Evolutionary conservation across 805 yeast species (phyloP).

Genomic region (Candida coquimbonensis): DNA sequence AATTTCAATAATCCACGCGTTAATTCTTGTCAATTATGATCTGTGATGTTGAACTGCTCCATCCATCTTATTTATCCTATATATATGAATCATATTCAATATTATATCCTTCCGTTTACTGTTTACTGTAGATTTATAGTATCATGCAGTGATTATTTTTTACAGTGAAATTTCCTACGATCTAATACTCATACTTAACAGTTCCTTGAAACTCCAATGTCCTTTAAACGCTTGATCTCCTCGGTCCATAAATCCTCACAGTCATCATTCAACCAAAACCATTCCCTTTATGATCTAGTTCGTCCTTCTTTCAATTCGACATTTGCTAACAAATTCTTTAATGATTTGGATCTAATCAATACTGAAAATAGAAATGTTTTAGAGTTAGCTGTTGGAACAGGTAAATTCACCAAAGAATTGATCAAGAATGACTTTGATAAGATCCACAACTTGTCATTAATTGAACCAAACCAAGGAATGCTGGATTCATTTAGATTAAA

Average conservation of each 20-base stretch:
- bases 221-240: not conserved
- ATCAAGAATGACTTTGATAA: slow-evolving; percentile 30
- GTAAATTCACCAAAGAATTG: slow-evolving; percentile 48
- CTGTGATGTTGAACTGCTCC: not conserved
- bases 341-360: slow-evolving; percentile 26
- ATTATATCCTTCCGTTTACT: too few species aligned
- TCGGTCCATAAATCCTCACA: slow-evolving; percentile 29
- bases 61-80: too few species aligned
- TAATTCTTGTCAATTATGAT: not conserved
- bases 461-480: slow-evolving; percentile 58
- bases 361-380: slow-evolving; percentile 20
- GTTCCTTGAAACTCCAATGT: too few species aligned
- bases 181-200: too few species aligned
- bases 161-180: too few species aligned
- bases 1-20: not conserved
- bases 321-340: slow-evolving; percentile 38
- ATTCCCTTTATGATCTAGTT: slow-evolving; percentile 41
- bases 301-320: slow-evolving; percentile 42
- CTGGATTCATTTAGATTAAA: slow-evolving; percentile 34
- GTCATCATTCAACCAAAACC: slow-evolving; percentile 45
- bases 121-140: too few species aligned
- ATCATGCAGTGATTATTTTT: too few species aligned
- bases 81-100: too few species aligned
- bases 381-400: slow-evolving; percentile 60
- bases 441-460: slow-evolving; percentile 31